A percentile compares a stretch with the other conserved stretches of the same genome.
These are phyloP conservation scores for Dendrobium chrysotoxum DNA, from an alignment of 106 monocot species.

Conservation along the genomic window DNA sequence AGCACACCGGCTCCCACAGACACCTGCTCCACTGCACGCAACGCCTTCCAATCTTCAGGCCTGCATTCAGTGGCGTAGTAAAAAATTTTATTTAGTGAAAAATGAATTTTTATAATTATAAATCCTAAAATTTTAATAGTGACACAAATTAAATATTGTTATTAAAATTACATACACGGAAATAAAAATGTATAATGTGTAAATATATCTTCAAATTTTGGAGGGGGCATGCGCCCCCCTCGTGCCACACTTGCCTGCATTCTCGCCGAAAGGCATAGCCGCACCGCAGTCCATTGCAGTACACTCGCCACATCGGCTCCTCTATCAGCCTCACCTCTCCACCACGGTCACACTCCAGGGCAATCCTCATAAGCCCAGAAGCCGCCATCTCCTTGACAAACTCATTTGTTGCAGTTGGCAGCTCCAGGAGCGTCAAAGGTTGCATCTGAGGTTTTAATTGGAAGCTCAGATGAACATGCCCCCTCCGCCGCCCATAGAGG, in stretches of 20 bases:
- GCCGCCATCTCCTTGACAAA: slow-evolving; percentile 66
- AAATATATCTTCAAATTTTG: too few relatives aligned
- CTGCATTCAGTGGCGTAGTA: background rate
- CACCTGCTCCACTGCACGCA: slow-evolving; percentile 17
- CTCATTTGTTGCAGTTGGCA: slow-evolving; percentile 45
- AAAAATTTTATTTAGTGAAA: too few relatives aligned
- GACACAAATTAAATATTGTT: too few relatives aligned
- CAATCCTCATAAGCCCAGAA: slow-evolving; percentile 69
- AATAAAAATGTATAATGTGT: too few relatives aligned
- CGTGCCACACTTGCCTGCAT: background rate
- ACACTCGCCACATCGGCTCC: slow-evolving; percentile 21
- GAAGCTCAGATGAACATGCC: slow-evolving; percentile 59
- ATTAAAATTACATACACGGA: too few relatives aligned
- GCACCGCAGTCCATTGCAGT: slow-evolving; percentile 25
- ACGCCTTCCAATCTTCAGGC: slow-evolving; percentile 13
- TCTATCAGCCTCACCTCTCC: slow-evolving; percentile 11
- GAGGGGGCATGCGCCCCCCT: too few relatives aligned
- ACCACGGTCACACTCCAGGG: slow-evolving; percentile 38
- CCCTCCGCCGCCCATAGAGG: slow-evolving; percentile 54
- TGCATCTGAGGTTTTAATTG: slow-evolving; percentile 34
- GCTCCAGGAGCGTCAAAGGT: slow-evolving; percentile 50
- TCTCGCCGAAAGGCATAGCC: slow-evolving; percentile 15
- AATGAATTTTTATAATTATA: too few relatives aligned
- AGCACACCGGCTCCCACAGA: slow-evolving; percentile 21
- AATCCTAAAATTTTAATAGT: too few relatives aligned